Evolutionary conservation across 139 green algal genomes (phyloP), one percentile per base, ranked within the genome.

Genomic region (Mychonastes homosphaera): DNA sequence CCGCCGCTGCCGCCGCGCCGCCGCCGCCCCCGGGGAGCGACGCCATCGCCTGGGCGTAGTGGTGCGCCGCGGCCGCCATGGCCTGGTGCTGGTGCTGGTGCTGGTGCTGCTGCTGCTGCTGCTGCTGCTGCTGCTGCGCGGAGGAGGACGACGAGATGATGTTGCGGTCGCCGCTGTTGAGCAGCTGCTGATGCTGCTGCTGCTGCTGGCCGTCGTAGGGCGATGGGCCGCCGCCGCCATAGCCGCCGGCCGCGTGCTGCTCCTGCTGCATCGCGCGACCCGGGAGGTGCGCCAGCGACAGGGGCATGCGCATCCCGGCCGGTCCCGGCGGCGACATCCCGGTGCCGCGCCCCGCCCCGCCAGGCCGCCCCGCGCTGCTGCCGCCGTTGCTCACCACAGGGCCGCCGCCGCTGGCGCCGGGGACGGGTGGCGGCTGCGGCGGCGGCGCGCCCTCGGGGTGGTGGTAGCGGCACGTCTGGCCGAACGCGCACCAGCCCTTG

Each of bases 401-500:
- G n/a, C n/a, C n/a, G n/a, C n/a, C n/a, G n/a, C n/a, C n/a, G n/a
- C n/a, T n/a, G n/a, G n/a, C n/a, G n/a, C n/a, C n/a, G n/a, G n/a
- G n/a, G n/a, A n/a, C n/a, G n/a, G n/a, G n/a, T n/a, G n/a, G n/a
- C n/a, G n/a, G n/a, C n/a, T n/a, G n/a, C n/a, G n/a, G n/a, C n/a
- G n/a, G n/a, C n/a, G n/a, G n/a, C n/a, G n/a, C n/a, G n/a, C n/a
- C n/a, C 40, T 81, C 69, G 4, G 74, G 71, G 54, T 81, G 74
- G 39, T 81, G 77, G 52, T 77, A 81, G 36, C 79, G 79, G 63
- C 74, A 81, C 1, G 72, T 77, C 1, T 64, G 54, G 4, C 66
- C 67, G 34, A 79, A 81, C 1, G 70, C 71, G 38, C 74, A 81
- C 64, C 63, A 72, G 16, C 74, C 74, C 33, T 67, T 61, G 34